These are phyloP conservation scores for Hymenoscyphus infarciens DNA, from an alignment of 2,329 filamentous ascomycete species.

Conservation along the genomic window DNA sequence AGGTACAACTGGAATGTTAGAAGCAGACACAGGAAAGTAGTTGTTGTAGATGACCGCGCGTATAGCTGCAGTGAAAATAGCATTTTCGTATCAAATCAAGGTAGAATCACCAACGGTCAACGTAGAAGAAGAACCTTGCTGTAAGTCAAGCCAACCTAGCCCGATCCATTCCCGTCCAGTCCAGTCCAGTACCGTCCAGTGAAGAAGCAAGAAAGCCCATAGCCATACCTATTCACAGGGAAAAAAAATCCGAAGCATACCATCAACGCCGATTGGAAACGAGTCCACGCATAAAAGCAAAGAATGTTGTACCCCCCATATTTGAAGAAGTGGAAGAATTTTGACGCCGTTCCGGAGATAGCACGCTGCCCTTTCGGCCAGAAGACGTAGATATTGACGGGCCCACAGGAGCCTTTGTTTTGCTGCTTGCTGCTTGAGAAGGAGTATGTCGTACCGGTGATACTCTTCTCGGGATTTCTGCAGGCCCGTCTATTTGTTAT, in stretches of 20 bases:
- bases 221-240: conserved; percentile 3
- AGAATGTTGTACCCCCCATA: conserved; percentile 25
- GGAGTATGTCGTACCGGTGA: conserved; percentile 22
- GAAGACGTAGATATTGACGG: conserved; percentile 39
- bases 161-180: conserved; percentile 5
- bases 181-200: conserved; percentile 1
- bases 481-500: conserved; percentile 79
- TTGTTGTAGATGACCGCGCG: conserved; percentile 9
- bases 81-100: conserved; percentile 9
- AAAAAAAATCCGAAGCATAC: conserved; percentile 5
- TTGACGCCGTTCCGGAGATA: conserved; percentile 21
- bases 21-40: no score
- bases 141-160: conserved; percentile 5
- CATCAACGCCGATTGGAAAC: conserved; percentile 29
- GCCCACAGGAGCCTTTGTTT: conserved; percentile 22
- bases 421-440: conserved; percentile 17
- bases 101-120: conserved; percentile 6
- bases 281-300: conserved; percentile 31
- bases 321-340: conserved; percentile 20
- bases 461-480: conserved; percentile 37
- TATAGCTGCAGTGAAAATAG: conserved; percentile 12
- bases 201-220: neutral
- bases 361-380: conserved; percentile 26
- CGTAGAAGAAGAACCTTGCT: conserved; percentile 1
- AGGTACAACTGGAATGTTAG: neutral